Evolutionary conservation across 2,329 filamentous ascomycete species (phyloP).

Genomic region (Amesomyces nigricolor): DNA sequence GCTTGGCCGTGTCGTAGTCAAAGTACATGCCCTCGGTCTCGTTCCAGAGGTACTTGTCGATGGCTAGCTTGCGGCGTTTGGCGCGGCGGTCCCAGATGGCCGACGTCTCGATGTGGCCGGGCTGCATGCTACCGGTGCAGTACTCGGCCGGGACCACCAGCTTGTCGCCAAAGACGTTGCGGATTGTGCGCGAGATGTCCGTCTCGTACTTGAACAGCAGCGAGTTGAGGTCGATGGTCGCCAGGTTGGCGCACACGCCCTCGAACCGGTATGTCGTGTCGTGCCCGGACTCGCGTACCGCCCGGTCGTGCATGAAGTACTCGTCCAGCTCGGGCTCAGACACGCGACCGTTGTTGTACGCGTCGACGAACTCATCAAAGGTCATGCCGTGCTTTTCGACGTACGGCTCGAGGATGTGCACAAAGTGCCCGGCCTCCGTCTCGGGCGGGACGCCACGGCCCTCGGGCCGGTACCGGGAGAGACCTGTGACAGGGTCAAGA

Average conservation of each 20-base stretch:
- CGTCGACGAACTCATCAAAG: constrained; percentile 78
- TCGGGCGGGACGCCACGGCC: constrained; percentile 85
- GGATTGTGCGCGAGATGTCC: constrained; percentile 84
- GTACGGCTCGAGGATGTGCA: constrained; percentile 76
- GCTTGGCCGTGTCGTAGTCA: constrained; percentile 84
- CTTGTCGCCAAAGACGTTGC: constrained; percentile 74
- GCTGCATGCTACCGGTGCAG: constrained; percentile 59
- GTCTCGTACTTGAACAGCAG: constrained; percentile 95
- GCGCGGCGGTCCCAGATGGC: constrained; percentile 86
- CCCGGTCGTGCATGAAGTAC: constrained; percentile 94
- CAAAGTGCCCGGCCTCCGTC: constrained; percentile 82
- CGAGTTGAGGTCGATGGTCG: constrained; percentile 91
- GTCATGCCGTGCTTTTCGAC: constrained; percentile 76
- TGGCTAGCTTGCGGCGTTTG: constrained; percentile 73
- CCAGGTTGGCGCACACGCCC: constrained; percentile 77
- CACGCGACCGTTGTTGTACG: constrained; percentile 76
- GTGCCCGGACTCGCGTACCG: constrained; percentile 92
- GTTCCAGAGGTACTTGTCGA: constrained; percentile 94
- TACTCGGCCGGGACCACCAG: constrained; percentile 80
- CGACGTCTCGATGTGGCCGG: constrained; percentile 72
- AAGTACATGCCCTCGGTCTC: constrained; percentile 93
- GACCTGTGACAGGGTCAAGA: constrained; percentile 67
- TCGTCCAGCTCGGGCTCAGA: constrained; percentile 84
- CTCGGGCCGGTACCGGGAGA: constrained; percentile 79
- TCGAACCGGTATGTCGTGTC: constrained; percentile 94